Base-by-base conservation (phyloP, 768 basidiomycete genomes). In the Phlebiopsis gigantea region DNA sequence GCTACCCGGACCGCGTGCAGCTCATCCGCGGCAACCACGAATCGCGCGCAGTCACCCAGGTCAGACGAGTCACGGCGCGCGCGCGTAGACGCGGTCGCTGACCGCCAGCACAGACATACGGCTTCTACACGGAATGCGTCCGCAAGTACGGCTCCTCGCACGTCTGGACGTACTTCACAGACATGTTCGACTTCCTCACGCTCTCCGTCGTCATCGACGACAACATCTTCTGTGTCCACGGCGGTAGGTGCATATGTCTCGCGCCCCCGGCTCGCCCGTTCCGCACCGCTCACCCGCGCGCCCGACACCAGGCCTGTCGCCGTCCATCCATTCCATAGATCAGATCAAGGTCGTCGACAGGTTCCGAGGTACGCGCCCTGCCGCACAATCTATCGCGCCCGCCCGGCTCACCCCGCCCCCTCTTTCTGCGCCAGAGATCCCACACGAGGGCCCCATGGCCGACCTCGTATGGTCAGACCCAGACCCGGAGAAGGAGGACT, bases 381-480 rank as follows among this genome's bases (percentile, higher is more conserved):
- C 46, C 31, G 46, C 43, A 50, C 45, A 65, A 63, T 64, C 34
- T 41, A 24, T 43, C 41, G 31, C n/a, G n/a, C n/a, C n/a, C 2
- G 34, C 34, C 12, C 2, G 34, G 6, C 2, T 34, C 12, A 43
- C 44, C 25, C n/a, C 24, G 39, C 42, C 53, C n/a, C n/a, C n/a
- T n/a, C n/a, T n/a, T n/a, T n/a, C 48, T 57, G 62, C 42, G 56
- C 57, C 66, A 94, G 97, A 99, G 77, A 98, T 99, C 57, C 97
- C 97, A 43, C 97, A 98, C 65, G 97, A 99, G 72, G 97, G 97
- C 3, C 96, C 97, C 25, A 98, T 99, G 94, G 96, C 96, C 12
- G 97, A 99, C 79, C 81, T 99, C 26, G 97, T 99, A 1, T 99
- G 97, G 97, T 98, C 95, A 45, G 97, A 99, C 80, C 97, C 97